phyloP scores from a whole-genome alignment of 78 protist genomes.

The Polysphondylium violaceum region DNA sequence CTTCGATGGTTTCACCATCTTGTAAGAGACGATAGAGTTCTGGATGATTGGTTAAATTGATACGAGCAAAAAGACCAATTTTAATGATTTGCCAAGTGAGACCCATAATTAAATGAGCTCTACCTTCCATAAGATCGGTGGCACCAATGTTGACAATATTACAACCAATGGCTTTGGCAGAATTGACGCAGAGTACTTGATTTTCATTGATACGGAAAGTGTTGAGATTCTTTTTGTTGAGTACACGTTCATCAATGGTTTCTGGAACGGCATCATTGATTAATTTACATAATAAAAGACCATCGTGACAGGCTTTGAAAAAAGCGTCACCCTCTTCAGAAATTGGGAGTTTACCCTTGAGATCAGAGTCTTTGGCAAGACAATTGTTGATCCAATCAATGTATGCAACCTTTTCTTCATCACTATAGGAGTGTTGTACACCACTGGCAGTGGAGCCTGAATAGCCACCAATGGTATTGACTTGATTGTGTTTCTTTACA shows the following conservation, averaged over 20 bases:
- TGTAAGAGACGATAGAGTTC: slow-evolving; percentile 92
- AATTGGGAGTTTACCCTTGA: slow-evolving; percentile 51
- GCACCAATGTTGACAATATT: slow-evolving; percentile 93
- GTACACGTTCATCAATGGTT: slow-evolving; percentile 96
- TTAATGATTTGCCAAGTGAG: slow-evolving; percentile 97
- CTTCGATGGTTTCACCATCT: slow-evolving; percentile 95
- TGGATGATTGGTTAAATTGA: slow-evolving; percentile 94
- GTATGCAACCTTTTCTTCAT: slow-evolving; percentile 90
- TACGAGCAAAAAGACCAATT: slow-evolving; percentile 86
- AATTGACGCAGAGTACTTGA: slow-evolving; percentile 86
- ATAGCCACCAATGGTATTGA: slow-evolving; percentile 65
- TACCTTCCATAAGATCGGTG: slow-evolving; percentile 83
- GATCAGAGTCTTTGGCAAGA: slow-evolving; percentile 85
- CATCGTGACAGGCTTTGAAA: slow-evolving; percentile 83
- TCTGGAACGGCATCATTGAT: slow-evolving; percentile 92
- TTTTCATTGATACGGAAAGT: slow-evolving; percentile 87
- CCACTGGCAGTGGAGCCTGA: slow-evolving; percentile 69
- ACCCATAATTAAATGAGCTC: slow-evolving; percentile 93
- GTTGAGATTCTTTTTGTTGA: slow-evolving; percentile 90
- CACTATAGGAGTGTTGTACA: slow-evolving; percentile 84
- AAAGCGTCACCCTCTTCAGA: slow-evolving; percentile 61
- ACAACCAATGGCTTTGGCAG: slow-evolving; percentile 97
- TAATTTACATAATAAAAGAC: slow-evolving; percentile 88
- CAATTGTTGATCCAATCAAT: slow-evolving; percentile 89
- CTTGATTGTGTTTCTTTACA: slow-evolving; percentile 68